Evolutionary conservation across 2,329 filamentous ascomycete genomes (phyloP).

Genomic region (Fusarium chlamydosporum): DNA sequence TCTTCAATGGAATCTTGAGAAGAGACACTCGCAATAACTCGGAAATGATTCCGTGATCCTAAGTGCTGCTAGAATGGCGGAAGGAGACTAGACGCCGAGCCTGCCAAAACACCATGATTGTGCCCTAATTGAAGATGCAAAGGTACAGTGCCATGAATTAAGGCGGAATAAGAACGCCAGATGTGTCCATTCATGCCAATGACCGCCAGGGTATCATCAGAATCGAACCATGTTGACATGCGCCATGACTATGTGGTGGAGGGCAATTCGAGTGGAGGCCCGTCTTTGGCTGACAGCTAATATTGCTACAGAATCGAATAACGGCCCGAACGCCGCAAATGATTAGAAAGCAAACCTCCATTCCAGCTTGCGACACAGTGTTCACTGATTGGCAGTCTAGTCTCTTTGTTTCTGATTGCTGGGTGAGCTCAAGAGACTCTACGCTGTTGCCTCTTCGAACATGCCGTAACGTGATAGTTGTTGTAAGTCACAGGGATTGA

Average conservation of each 20-base stretch:
- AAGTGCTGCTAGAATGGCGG: constrained; percentile 7
- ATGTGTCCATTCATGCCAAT: constrained; percentile 10
- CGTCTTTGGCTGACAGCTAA: constrained; percentile 28
- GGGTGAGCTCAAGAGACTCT: neutral
- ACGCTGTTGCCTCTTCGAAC: neutral
- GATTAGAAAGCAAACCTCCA: constrained; percentile 15
- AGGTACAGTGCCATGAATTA: neutral
- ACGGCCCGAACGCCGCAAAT: constrained; percentile 37
- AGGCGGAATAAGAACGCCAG: constrained; percentile 5
- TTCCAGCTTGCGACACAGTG: constrained; percentile 29
- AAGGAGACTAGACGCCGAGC: constrained; percentile 2
- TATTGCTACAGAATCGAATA: constrained; percentile 24
- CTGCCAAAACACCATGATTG: neutral
- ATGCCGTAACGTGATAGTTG: neutral
- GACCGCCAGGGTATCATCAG: constrained; percentile 34
- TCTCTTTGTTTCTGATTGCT: constrained; percentile 1
- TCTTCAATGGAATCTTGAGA: constrained; percentile 15
- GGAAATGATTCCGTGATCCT: constrained; percentile 8
- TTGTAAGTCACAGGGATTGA: constrained; percentile 8
- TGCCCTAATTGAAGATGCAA: neutral
- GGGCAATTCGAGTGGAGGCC: constrained; percentile 29
- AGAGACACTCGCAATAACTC: constrained; percentile 1
- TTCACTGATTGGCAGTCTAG: neutral
- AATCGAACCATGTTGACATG: constrained; percentile 39
- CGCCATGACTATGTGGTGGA: constrained; percentile 34